These are phyloP conservation scores for Sarcodon aspratus DNA, from an alignment of 768 basidiomycete species.

Conservation along the genomic window DNA sequence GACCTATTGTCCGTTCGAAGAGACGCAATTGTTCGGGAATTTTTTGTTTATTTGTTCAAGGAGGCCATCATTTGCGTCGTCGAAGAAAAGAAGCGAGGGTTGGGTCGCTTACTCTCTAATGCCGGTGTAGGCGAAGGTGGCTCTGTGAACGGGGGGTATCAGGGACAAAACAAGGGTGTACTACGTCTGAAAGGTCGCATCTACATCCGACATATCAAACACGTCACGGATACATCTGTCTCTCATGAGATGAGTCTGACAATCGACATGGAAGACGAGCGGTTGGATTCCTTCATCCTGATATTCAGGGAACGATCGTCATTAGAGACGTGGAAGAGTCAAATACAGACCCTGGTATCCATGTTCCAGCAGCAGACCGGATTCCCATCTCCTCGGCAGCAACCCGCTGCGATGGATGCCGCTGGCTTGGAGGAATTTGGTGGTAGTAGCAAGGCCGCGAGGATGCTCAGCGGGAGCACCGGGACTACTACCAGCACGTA, in stretches of 20 bases:
- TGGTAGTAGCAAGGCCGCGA: constrained; percentile 61
- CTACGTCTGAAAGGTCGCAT: constrained; percentile 91
- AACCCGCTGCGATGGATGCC: constrained; percentile 7
- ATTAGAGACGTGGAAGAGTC: constrained; percentile 80
- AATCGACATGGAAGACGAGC: constrained; percentile 96
- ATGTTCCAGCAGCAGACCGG: constrained; percentile 51
- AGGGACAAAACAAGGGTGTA: constrained; percentile 28
- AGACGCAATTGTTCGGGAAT: constrained; percentile 84
- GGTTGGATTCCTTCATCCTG: constrained; percentile 88
- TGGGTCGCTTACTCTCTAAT: constrained; percentile 62
- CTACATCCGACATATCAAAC: constrained; percentile 89
- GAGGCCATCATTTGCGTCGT: constrained; percentile 97
- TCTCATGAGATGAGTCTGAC: constrained; percentile 86
- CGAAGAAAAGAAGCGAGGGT: constrained; percentile 84
- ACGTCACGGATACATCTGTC: constrained; percentile 70
- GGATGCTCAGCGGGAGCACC: constrained; percentile 73
- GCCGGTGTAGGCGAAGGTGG: constrained; percentile 30
- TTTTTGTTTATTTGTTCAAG: constrained; percentile 93
- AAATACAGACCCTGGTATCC: constrained; percentile 69
- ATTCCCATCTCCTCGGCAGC: constrained; percentile 20
- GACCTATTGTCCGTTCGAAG: constrained; percentile 84
- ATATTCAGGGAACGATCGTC: constrained; percentile 88
- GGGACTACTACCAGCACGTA: constrained; percentile 48
- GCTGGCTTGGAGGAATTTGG: constrained; percentile 58
- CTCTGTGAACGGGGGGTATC: constrained; percentile 17